These are phyloP conservation scores for Cercophora samala DNA, from an alignment of 495 filamentous ascomycete genomes.

Conservation along the genomic window DNA sequence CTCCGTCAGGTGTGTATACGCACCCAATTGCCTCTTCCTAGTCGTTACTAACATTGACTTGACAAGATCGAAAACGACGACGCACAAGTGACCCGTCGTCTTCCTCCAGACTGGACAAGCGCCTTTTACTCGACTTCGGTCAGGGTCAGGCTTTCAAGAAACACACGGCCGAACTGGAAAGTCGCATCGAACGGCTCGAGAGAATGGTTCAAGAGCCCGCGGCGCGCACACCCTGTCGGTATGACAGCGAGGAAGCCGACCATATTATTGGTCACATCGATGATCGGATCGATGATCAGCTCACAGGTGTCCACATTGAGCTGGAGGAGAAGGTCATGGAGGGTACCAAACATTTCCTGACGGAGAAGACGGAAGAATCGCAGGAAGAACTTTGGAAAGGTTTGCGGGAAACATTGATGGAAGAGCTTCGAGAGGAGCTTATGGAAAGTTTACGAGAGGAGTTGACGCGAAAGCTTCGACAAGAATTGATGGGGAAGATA, in stretches of 20 bases:
- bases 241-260: constrained; percentile 8
- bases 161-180: constrained; percentile 5
- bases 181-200: constrained; percentile 6
- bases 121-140: constrained; percentile 1
- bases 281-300: constrained; percentile 10
- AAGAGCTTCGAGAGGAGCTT: constrained; percentile 8
- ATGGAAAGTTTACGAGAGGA: not conserved
- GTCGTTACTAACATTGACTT: not conserved
- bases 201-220: constrained; percentile 4
- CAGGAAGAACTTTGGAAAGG: constrained; percentile 4
- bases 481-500: constrained; percentile 5
- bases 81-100: constrained; percentile 9
- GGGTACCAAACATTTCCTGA: constrained; percentile 4
- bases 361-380: constrained; percentile 10
- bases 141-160: not conserved
- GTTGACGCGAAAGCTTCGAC: constrained; percentile 9
- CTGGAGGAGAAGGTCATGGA: constrained; percentile 11
- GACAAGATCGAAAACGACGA: constrained; percentile 13
- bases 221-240: constrained; percentile 10
- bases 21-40: not conserved
- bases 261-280: constrained; percentile 10
- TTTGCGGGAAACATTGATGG: constrained; percentile 2
- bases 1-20: constrained; percentile 3
- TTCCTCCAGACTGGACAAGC: constrained; percentile 11
- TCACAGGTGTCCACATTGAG: constrained; percentile 7